A percentile compares a stretch with the other conserved stretches of the same genome.
Evolutionary conservation across 305 asterid genomes (phyloP).

Genomic region (Fraxinus sp.): DNA sequence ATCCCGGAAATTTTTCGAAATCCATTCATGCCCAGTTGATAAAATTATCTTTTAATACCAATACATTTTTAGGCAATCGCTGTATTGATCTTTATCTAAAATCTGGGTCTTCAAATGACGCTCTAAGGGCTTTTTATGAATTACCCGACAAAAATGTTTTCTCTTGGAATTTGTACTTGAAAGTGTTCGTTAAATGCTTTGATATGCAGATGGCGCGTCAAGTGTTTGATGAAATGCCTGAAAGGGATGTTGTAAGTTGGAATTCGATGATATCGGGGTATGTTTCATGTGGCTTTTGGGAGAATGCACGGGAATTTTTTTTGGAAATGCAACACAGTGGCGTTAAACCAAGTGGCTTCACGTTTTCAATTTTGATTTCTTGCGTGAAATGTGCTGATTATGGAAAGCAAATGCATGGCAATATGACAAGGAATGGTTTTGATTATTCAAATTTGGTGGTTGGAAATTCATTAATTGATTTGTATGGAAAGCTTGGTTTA

Average conservation of each 20-base stretch:
- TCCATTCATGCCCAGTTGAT: slow-evolving; percentile 53
- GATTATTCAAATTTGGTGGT: slow-evolving; percentile 49
- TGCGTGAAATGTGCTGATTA: slow-evolving; percentile 38
- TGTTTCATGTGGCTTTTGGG: slow-evolving; percentile 37
- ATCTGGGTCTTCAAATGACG: slow-evolving; percentile 40
- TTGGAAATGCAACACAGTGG: slow-evolving; percentile 41
- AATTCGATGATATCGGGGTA: slow-evolving; percentile 68
- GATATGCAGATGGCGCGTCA: slow-evolving; percentile 41
- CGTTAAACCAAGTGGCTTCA: slow-evolving; percentile 55
- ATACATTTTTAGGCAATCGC: slow-evolving; percentile 55
- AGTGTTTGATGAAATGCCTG: slow-evolving; percentile 69
- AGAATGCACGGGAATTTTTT: slow-evolving; percentile 45
- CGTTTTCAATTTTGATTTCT: slow-evolving; percentile 53
- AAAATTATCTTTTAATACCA: slow-evolving; percentile 48
- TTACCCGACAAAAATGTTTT: slow-evolving; percentile 42
- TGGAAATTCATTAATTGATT: slow-evolving; percentile 63
- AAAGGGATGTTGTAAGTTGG: slow-evolving; percentile 70
- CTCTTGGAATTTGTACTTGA: slow-evolving; percentile 70
- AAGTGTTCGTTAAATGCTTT: slow-evolving; percentile 23
- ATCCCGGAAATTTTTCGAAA: slow-evolving; percentile 44
- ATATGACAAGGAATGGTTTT: slow-evolving; percentile 46
- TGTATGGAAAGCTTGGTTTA: slow-evolving; percentile 65
- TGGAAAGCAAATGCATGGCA: slow-evolving; percentile 71
- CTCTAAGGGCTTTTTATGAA: slow-evolving; percentile 51
- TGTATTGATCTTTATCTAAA: slow-evolving; percentile 51